Base-by-base conservation (phyloP, 2,329 filamentous ascomycete species). In the Ophiocordyceps camponoti-saundersi region DNA sequence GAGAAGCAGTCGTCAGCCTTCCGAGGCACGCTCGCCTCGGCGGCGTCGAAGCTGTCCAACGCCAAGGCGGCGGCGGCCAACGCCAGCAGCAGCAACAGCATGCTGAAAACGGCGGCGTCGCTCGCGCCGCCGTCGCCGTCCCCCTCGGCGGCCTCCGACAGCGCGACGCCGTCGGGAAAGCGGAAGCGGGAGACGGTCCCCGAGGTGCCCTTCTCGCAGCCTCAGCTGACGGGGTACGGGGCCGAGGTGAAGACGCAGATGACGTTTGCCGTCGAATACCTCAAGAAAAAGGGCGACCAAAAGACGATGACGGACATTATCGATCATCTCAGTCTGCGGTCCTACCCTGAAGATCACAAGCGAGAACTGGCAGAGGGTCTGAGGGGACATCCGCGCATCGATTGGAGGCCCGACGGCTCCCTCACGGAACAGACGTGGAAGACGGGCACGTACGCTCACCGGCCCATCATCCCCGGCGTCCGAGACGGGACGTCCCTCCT, bases 241-340 rank as follows among this genome's bases (percentile, higher is more conserved):
- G 73, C 73, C 50, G 82, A 90, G 62, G 79, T 92, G 61, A 81
- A 87, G 69, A 93, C 88, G 13, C 85, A 94, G 62, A 81, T 95
- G 60, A 77, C 83, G 48, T 95, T 88, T 65, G 86, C 87, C 20
- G 80, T 94, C 60, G 79, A 89, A 51, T 85, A 87, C 60, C 77
- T 95, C 49, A 82, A 82, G 65, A 77, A 81, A 59, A 80, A 81
- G 60, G 76, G 77, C 49, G 67, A 79, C 50, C 67, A 82, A 47
- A 77, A 88, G 60, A 75, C 73, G 34, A 83, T 93, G 49, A 68
- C 75, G 44, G 82, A 90, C 52, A 82, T 95, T 54, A 75, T 92
- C 55, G 77, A 80, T 55, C 92, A 92, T 61, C 71, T 95, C 50
- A 86, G 82, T 46, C 73, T 92, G 36, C 76, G 77, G 45, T 67